Conservation (phyloP, 2,329 filamentous ascomycete species). For the Sphaerulina populicola region DNA sequence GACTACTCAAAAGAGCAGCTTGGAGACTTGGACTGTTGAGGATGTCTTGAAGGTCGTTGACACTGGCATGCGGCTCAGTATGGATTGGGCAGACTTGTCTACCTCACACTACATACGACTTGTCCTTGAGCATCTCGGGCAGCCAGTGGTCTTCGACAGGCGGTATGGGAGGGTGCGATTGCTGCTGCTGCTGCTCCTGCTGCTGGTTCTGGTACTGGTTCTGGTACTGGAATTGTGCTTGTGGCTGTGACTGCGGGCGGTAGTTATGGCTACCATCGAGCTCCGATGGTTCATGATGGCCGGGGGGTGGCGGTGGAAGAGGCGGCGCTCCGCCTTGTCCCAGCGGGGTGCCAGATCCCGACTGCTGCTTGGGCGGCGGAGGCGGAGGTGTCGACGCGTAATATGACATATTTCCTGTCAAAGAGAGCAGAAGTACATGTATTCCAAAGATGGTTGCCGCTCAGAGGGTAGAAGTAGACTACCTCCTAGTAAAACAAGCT, state of each 20-base stretch:
- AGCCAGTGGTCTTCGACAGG: constrained; percentile 60
- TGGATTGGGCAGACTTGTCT: neutral
- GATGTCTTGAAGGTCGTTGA: constrained; percentile 66
- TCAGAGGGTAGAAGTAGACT: neutral
- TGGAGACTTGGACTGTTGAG: constrained; percentile 59
- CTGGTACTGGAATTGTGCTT: neutral
- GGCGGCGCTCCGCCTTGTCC: constrained; percentile 16
- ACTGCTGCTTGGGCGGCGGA: constrained; percentile 42
- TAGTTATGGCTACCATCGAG: constrained; percentile 21
- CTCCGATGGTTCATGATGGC: constrained; percentile 29
- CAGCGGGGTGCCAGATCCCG: constrained; percentile 35
- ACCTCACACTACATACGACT: constrained; percentile 53
- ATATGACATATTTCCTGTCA: constrained; percentile 22
- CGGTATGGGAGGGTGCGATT: constrained; percentile 16
- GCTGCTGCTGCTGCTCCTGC: constrained; percentile 11
- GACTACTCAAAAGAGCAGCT: constrained; percentile 62
- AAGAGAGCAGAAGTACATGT: neutral
- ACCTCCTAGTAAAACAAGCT: neutral
- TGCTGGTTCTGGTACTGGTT: constrained; percentile 14
- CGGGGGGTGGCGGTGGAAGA: constrained; percentile 40
- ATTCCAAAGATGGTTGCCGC: neutral
- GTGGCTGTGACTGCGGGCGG: constrained; percentile 5
- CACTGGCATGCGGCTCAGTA: constrained; percentile 31
- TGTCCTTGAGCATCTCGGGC: constrained; percentile 66
- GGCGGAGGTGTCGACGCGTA: constrained; percentile 42